phyloP scores from a whole-genome alignment of 345 rosid species.

The Corymbia maculata region DNA sequence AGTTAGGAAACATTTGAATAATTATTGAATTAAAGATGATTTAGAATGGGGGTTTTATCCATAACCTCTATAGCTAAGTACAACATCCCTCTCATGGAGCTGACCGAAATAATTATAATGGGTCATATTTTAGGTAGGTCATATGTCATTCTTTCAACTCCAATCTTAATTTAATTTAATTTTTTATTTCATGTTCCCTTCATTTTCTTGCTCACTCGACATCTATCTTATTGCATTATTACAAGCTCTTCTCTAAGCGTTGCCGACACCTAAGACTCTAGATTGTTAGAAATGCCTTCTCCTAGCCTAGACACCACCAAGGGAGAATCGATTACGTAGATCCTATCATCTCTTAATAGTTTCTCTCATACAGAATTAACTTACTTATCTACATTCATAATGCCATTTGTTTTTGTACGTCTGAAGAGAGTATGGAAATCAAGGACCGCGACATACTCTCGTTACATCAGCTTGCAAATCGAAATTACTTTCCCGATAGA shows the following conservation, averaged over 20 bases:
- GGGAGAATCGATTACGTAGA: not conserved
- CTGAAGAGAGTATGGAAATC: not conserved
- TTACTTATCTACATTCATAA: not conserved
- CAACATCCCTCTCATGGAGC: not conserved
- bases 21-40: not conserved
- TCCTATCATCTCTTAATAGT: not conserved
- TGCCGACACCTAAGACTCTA: not conserved
- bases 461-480: not conserved
- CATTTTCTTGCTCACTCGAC: not conserved
- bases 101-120: not conserved
- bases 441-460: accelerated
- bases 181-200: not conserved
- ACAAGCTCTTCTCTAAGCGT: not conserved
- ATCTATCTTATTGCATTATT: not conserved
- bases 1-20: not conserved
- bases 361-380: not conserved
- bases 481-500: too few species aligned
- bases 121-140: not conserved
- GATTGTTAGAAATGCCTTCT: not conserved
- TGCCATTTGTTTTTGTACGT: not conserved
- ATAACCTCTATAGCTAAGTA: not conserved
- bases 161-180: not conserved
- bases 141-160: too few species aligned
- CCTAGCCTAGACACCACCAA: not conserved
- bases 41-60: not conserved